Percentiles rank a stretch among this genome's conserved stretches.
Evolutionary conservation across 805 yeast species (phyloP).

Genomic region (Zygoascus tannicola): DNA sequence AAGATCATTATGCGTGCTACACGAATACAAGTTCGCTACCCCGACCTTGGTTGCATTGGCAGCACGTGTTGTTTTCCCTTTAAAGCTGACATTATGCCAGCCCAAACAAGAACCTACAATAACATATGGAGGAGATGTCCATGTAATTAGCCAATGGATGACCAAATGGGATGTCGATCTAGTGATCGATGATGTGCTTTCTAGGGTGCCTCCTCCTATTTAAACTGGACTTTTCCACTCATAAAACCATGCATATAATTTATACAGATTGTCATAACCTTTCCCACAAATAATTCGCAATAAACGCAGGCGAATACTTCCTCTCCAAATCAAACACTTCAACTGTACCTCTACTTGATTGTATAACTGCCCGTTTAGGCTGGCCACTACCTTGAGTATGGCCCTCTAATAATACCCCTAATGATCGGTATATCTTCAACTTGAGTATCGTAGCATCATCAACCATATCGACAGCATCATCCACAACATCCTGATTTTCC

Average conservation of each 20-base stretch:
- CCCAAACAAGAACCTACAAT: conserved; percentile 43
- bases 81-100: conserved; percentile 33
- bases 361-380: conserved; percentile 17
- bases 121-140: conserved; percentile 47
- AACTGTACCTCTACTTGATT: conserved; percentile 13
- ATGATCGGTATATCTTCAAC: conserved; percentile 18
- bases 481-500: conserved; percentile 12
- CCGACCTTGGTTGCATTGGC: conserved; percentile 47
- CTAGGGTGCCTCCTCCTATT: conserved; percentile 44
- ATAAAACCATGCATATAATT: conserved; percentile 10
- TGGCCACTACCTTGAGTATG: conserved; percentile 2
- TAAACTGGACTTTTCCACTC: conserved; percentile 20
- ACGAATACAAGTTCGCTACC: conserved; percentile 36
- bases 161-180: conserved; percentile 38
- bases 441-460: conserved; percentile 16
- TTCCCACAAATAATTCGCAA: conserved; percentile 76
- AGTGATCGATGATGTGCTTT: conserved; percentile 44
- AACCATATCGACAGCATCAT: conserved; percentile 8
- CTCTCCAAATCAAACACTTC: conserved; percentile 26
- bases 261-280: conserved; percentile 4
- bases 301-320: conserved; percentile 56
- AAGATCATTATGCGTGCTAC: conserved; percentile 35
- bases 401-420: conserved; percentile 19
- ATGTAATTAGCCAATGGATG: conserved; percentile 34
- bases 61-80: conserved; percentile 40